Evolutionary conservation across 2,329 filamentous ascomycete species (phyloP).

Genomic region (Cladosporium sp.): DNA sequence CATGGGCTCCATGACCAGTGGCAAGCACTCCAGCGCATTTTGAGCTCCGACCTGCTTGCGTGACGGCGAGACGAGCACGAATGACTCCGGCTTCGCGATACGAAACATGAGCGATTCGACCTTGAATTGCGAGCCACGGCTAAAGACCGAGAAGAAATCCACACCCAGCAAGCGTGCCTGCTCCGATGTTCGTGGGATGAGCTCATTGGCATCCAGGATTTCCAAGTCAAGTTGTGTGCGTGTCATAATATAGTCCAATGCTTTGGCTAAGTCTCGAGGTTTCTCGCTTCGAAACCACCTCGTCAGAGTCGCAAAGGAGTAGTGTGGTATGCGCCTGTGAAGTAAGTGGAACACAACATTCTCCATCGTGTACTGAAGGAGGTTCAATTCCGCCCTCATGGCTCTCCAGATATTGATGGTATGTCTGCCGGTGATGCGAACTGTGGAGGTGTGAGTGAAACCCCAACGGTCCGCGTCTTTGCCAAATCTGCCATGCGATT

Average conservation of each 20-base stretch:
- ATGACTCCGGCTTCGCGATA: conserved; percentile 95
- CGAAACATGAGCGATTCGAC: conserved; percentile 99
- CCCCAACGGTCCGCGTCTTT: conserved; percentile 89
- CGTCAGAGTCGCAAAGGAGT: conserved; percentile 73
- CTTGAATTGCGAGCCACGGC: conserved; percentile 96
- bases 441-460: conserved; percentile 88
- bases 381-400: conserved; percentile 86
- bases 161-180: conserved; percentile 89
- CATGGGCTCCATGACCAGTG: conserved; percentile 95
- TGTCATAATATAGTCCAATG: conserved; percentile 72
- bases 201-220: conserved; percentile 84
- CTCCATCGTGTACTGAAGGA: conserved; percentile 94
- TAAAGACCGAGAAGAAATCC: conserved; percentile 96
- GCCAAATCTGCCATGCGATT: conserved; percentile 78
- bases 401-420: conserved; percentile 97
- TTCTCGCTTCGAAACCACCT: conserved; percentile 72
- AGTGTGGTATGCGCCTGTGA: conserved; percentile 83
- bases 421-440: conserved; percentile 87
- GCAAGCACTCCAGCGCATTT: conserved; percentile 90
- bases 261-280: conserved; percentile 65
- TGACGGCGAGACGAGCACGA: conserved; percentile 83
- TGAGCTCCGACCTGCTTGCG: conserved; percentile 89
- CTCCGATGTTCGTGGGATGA: conserved; percentile 85
- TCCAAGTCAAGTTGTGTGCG: conserved; percentile 81
- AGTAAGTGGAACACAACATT: conserved; percentile 91